A percentile compares a stretch with the other conserved stretches of the same genome.
phyloP scores from a whole-genome alignment of 2,329 filamentous ascomycete genomes.

The Juglanconis juglandina region DNA sequence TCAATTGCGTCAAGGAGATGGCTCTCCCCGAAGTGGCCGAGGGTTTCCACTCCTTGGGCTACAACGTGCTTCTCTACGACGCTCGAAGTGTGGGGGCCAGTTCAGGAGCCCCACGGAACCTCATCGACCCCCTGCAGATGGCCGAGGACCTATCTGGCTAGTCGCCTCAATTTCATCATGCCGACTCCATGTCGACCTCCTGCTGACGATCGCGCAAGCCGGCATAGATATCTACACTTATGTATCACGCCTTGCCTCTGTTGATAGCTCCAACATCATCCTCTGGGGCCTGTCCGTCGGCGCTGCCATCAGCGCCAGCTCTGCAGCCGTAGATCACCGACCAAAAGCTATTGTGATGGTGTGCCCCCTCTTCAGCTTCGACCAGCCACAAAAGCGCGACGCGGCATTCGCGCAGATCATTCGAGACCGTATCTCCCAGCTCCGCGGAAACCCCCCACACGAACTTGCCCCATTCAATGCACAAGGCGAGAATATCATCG shows the following conservation, averaged over 20 bases:
- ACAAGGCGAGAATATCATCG: too few species aligned
- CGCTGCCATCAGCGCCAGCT: conserved; percentile 3
- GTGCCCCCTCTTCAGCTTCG: conserved; percentile 22
- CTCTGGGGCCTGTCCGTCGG: conserved; percentile 26
- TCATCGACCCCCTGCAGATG: conserved; percentile 20
- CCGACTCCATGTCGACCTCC: too few species aligned
- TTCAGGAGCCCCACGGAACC: conserved; percentile 22
- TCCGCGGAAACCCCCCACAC: too few species aligned
- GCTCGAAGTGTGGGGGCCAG: conserved; percentile 23
- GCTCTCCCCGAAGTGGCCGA: conserved; percentile 20
- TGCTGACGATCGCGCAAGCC: too few species aligned
- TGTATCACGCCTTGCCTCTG: conserved; percentile 13
- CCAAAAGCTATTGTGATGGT: conserved; percentile 19
- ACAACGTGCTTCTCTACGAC: conserved; percentile 25
- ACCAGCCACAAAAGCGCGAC: conserved; percentile 12
- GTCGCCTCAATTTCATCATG: not conserved
- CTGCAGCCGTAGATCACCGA: conserved; percentile 22
- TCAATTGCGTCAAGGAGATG: conserved; percentile 28
- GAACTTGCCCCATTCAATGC: too few species aligned
- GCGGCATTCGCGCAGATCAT: conserved; percentile 19
- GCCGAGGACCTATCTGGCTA: conserved; percentile 21
- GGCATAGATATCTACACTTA: conserved; percentile 21
- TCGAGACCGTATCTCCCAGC: too few species aligned
- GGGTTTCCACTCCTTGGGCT: conserved; percentile 20
- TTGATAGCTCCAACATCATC: conserved; percentile 18